Evolutionary conservation across 768 basidiomycete species (phyloP).

Genomic region (Lyophyllum semitale): DNA sequence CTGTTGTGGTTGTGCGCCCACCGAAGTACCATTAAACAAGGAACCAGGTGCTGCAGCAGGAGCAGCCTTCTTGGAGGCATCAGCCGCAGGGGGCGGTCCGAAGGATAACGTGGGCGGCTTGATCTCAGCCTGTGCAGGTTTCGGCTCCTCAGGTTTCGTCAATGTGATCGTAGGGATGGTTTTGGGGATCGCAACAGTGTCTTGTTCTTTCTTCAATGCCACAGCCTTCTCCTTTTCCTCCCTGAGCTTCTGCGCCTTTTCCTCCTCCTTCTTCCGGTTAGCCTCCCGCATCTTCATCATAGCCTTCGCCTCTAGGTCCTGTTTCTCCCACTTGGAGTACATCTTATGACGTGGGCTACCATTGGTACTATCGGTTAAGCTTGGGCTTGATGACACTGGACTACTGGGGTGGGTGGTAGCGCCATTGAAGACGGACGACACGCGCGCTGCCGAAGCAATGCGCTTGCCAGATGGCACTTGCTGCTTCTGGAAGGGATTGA

Average conservation of each 20-base stretch:
- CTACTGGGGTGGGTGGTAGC: slow-evolving; percentile 9
- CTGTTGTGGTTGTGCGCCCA: background rate
- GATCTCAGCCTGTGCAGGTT: slow-evolving; percentile 20
- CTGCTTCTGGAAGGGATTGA: slow-evolving; percentile 50
- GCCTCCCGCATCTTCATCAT: slow-evolving; percentile 69
- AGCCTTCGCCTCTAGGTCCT: slow-evolving; percentile 79
- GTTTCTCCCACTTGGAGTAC: slow-evolving; percentile 85
- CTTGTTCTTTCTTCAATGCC: slow-evolving; percentile 25
- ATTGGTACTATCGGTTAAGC: slow-evolving; percentile 58
- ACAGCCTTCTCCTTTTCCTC: slow-evolving; percentile 37
- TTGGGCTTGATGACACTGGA: slow-evolving; percentile 25
- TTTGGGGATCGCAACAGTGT: slow-evolving; percentile 22
- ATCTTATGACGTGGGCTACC: slow-evolving; percentile 37
- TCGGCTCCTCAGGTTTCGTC: slow-evolving; percentile 27
- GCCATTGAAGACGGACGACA: slow-evolving; percentile 33
- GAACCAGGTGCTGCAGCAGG: background rate
- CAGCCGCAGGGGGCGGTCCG: slow-evolving; percentile 16
- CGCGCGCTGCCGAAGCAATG: slow-evolving; percentile 44
- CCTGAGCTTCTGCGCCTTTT: slow-evolving; percentile 38
- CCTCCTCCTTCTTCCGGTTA: slow-evolving; percentile 45
- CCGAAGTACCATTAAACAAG: background rate
- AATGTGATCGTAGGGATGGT: slow-evolving; percentile 29
- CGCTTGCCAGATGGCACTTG: slow-evolving; percentile 30
- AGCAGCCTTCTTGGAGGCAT: slow-evolving; percentile 11
- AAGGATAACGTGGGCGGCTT: slow-evolving; percentile 22